A percentile compares a stretch with the other conserved stretches of the same genome.
Evolutionary conservation across 202 grass and related monocot genomes (phyloP).

Genomic region (Brachypodium distachyon): DNA sequence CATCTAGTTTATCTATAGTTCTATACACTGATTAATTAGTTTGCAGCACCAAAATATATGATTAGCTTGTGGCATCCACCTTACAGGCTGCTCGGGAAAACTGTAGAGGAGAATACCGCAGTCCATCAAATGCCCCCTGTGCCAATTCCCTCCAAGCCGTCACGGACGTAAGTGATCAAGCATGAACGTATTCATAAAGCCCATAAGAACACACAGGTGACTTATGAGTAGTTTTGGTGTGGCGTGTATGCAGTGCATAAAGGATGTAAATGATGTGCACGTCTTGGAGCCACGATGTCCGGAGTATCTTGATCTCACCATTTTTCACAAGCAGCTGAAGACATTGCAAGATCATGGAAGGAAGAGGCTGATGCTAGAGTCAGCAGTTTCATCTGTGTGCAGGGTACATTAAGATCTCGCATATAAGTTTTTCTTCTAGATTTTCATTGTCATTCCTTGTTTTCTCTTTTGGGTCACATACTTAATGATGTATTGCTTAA

Average conservation of each 20-base stretch:
- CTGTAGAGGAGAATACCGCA: not conserved
- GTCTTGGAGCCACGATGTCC: conserved; percentile 44
- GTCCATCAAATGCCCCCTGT: not conserved
- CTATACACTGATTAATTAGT: not conserved
- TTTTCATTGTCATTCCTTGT: not conserved
- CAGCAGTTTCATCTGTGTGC: conserved; percentile 7
- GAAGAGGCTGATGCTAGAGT: not conserved
- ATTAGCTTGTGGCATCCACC: not conserved
- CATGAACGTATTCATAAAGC: not conserved
- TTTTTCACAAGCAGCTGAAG: not conserved
- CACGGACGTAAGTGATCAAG: not conserved
- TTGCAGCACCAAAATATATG: not conserved
- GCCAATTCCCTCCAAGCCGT: not conserved
- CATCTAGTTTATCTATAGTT: not conserved
- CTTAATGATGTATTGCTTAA: not conserved
- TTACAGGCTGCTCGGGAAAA: conserved; percentile 2
- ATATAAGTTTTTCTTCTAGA: not conserved
- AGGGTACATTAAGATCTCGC: conserved; percentile 5
- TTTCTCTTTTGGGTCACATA: not conserved
- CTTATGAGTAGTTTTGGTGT: not conserved
- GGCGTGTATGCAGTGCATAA: not conserved
- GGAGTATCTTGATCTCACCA: not conserved
- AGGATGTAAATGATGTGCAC: not conserved
- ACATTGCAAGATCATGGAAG: not conserved
- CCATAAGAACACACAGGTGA: not conserved